A percentile compares a stretch with the other conserved stretches of the same genome.
phyloP scores from a whole-genome alignment of 2,329 filamentous ascomycete species.

The Eutypella sp. region DNA sequence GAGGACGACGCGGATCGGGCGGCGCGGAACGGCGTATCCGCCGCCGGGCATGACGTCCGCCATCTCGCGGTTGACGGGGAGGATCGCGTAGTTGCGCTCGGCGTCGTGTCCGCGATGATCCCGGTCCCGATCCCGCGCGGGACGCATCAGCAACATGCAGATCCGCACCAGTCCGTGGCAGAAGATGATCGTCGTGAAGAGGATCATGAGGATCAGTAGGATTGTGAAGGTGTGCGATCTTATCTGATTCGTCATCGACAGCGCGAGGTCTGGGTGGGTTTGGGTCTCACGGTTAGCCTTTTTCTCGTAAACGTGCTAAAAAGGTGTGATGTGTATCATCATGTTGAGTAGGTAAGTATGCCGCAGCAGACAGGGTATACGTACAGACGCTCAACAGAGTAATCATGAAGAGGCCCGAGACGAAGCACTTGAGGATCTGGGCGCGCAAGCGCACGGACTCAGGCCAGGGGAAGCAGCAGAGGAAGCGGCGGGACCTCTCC shows the following conservation, averaged over 20 bases:
- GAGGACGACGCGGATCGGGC: slow-evolving; percentile 73
- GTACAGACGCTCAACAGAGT: slow-evolving; percentile 61
- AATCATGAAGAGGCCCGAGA: slow-evolving; percentile 60
- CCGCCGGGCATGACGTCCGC: slow-evolving; percentile 48
- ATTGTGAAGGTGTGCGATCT: slow-evolving; percentile 70
- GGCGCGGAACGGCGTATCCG: slow-evolving; percentile 64
- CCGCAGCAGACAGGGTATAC: slow-evolving; percentile 24
- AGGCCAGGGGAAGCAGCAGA: slow-evolving; percentile 53
- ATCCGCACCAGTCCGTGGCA: slow-evolving; percentile 72
- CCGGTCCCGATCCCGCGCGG: slow-evolving; percentile 27
- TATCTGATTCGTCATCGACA: slow-evolving; percentile 61
- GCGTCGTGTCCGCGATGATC: slow-evolving; percentile 25
- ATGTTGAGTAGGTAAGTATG: neutral
- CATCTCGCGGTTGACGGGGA: slow-evolving; percentile 16
- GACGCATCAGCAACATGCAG: slow-evolving; percentile 58
- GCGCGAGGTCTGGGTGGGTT: slow-evolving; percentile 58
- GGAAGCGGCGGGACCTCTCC: slow-evolving; percentile 35
- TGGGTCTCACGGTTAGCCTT: neutral
- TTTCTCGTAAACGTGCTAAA: too few relatives aligned
- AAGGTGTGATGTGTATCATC: too few relatives aligned
- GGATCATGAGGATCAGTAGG: slow-evolving; percentile 71
- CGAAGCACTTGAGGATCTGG: slow-evolving; percentile 55
- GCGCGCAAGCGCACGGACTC: slow-evolving; percentile 48
- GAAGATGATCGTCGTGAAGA: slow-evolving; percentile 73
- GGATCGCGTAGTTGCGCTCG: slow-evolving; percentile 10